Conservation (phyloP, 169 alveolate genomes). For the Plasmodium gaboni region DNA sequence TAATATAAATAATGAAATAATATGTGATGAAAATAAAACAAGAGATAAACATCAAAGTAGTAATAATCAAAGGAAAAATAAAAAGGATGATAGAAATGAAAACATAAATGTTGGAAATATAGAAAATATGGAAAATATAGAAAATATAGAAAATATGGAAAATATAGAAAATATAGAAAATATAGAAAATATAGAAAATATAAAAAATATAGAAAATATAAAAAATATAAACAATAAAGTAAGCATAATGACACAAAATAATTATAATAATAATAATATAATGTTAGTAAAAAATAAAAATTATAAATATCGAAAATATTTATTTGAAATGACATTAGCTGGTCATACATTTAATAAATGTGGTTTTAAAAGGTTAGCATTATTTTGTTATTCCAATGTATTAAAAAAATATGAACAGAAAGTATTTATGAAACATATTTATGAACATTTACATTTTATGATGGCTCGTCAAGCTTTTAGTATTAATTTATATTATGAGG, state of each 20-base stretch:
- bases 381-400: slow-evolving; percentile 77
- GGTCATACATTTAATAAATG: slow-evolving; percentile 82
- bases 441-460: slow-evolving; percentile 79
- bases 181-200: no score
- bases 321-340: slow-evolving; percentile 79
- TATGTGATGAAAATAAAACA: no score
- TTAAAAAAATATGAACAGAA: slow-evolving; percentile 63
- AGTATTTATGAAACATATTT: slow-evolving; percentile 75
- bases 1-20: no score
- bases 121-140: no score
- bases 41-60: no score
- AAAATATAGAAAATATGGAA: no score
- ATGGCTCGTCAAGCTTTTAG: slow-evolving; percentile 82
- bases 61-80: neutral
- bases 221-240: neutral
- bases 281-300: slow-evolving; percentile 1
- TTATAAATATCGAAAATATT: slow-evolving; percentile 59
- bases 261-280: neutral
- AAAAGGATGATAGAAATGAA: neutral
- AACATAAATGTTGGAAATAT: neutral
- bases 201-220: no score
- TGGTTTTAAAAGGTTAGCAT: slow-evolving; percentile 80
- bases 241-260: neutral
- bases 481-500: slow-evolving; percentile 63
- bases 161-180: no score